Conservation (phyloP, 352 stramenopile genomes). For the Pythium dissimile region DNA sequence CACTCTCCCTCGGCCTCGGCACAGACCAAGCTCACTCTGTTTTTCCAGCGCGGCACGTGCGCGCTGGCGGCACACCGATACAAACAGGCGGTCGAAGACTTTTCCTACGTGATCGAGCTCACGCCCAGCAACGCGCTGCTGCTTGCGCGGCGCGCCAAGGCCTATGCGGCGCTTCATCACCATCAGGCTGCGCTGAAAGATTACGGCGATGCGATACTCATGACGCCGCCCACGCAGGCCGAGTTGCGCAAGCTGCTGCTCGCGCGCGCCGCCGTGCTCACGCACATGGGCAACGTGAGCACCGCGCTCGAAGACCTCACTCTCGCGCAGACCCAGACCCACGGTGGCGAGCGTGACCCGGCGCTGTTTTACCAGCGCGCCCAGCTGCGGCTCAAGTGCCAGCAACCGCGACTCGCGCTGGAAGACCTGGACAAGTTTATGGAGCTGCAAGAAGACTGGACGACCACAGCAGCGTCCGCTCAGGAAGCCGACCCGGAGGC, state of each 20-base stretch:
- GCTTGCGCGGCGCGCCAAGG: constrained; percentile 60
- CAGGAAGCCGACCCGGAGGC: constrained; percentile 19
- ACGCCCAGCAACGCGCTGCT: constrained; percentile 66
- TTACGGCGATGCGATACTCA: constrained; percentile 59
- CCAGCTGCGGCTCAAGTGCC: constrained; percentile 43
- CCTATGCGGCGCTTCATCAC: constrained; percentile 52
- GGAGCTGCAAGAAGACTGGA: constrained; percentile 55
- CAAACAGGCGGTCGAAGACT: constrained; percentile 66
- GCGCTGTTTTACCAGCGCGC: constrained; percentile 64
- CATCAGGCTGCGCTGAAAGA: constrained; percentile 53
- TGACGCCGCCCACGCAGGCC: constrained; percentile 24
- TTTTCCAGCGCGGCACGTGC: constrained; percentile 59
- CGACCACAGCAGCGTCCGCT: constrained; percentile 10
- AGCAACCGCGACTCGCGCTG: constrained; percentile 43
- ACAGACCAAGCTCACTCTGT: constrained; percentile 49
- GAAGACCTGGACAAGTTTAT: constrained; percentile 64
- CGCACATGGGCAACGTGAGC: constrained; percentile 48
- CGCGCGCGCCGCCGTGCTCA: constrained; percentile 48
- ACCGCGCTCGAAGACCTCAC: constrained; percentile 54
- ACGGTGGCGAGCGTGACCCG: constrained; percentile 42
- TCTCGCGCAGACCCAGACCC: constrained; percentile 33
- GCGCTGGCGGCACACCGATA: constrained; percentile 53
- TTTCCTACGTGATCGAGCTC: constrained; percentile 60
- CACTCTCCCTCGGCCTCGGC: constrained; percentile 21
- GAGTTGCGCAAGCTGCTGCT: constrained; percentile 49